These are phyloP conservation scores for Geotrichum restrictum DNA, from an alignment of 1,139 yeast genomes.

Conservation along the genomic window DNA sequence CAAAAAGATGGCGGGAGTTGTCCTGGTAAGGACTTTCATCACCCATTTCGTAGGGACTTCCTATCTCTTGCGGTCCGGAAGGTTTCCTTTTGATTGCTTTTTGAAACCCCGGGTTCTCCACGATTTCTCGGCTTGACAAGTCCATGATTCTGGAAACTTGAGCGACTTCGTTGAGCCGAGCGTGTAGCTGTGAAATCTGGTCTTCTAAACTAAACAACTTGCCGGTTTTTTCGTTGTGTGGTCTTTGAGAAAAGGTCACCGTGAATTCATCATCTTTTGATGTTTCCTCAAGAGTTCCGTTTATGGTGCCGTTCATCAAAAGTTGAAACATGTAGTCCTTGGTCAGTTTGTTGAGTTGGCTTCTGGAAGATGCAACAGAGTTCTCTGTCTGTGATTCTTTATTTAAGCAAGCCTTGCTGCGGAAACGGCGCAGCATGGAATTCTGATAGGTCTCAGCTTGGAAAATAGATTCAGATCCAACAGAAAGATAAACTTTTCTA, in stretches of 20 bases:
- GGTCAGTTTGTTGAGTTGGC: background rate
- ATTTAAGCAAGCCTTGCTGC: background rate
- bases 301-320: slow-evolving; percentile 7
- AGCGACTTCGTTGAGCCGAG: slow-evolving; percentile 8
- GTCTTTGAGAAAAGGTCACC: slow-evolving; percentile 8
- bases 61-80: background rate
- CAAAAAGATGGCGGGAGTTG: no score
- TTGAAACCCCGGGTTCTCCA: background rate
- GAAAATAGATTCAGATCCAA: background rate
- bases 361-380: background rate
- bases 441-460: background rate
- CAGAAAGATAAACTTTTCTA: slow-evolving; percentile 9
- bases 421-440: background rate
- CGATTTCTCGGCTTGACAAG: slow-evolving; percentile 7
- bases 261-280: background rate
- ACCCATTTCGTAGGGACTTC: no score
- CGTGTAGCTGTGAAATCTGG: slow-evolving; percentile 8
- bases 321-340: slow-evolving; percentile 13
- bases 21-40: no score
- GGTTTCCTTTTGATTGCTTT: background rate
- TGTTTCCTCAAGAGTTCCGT: slow-evolving; percentile 15
- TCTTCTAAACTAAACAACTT: slow-evolving; percentile 7
- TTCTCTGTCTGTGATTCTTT: background rate
- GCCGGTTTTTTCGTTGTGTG: background rate
- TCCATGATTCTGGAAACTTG: slow-evolving; percentile 9